Conservation (phyloP, 2,329 filamentous ascomycete genomes). For the Colletotrichum sp. region DNA sequence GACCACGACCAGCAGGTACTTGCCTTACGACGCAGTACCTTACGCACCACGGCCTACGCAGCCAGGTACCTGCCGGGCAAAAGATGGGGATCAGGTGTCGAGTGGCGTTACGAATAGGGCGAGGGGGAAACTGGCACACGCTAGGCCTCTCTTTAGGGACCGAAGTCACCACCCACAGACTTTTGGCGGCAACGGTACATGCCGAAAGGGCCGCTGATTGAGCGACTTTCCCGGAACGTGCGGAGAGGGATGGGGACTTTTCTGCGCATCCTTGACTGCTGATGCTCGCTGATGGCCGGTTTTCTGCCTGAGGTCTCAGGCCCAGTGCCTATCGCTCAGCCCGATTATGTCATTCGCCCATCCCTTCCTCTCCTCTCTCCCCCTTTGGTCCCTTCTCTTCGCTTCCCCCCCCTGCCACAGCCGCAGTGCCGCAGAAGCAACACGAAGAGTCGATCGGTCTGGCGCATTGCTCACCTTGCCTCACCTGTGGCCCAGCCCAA, state of each 20-base stretch:
- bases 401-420: neutral
- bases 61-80: neutral
- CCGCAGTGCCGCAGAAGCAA: neutral
- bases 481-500: neutral
- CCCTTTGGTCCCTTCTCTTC: neutral
- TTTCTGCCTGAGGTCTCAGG: neutral
- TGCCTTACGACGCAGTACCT: neutral
- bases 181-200: neutral
- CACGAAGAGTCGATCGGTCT: conserved; percentile 1
- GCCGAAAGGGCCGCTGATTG: neutral
- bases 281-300: neutral
- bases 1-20: neutral
- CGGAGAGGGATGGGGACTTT: conserved; percentile 4
- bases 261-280: neutral
- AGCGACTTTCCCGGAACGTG: conserved; percentile 11
- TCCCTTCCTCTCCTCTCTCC: neutral
- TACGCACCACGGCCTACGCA: neutral
- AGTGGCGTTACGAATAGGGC: conserved; percentile 7
- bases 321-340: neutral
- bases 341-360: conserved; percentile 13
- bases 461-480: neutral
- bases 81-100: conserved; percentile 6
- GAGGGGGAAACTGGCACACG: neutral
- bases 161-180: neutral
- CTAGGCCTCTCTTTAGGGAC: neutral